Base-by-base conservation (phyloP, 2,329 filamentous ascomycete species). In the Paraphaeosphaeria minitans region DNA sequence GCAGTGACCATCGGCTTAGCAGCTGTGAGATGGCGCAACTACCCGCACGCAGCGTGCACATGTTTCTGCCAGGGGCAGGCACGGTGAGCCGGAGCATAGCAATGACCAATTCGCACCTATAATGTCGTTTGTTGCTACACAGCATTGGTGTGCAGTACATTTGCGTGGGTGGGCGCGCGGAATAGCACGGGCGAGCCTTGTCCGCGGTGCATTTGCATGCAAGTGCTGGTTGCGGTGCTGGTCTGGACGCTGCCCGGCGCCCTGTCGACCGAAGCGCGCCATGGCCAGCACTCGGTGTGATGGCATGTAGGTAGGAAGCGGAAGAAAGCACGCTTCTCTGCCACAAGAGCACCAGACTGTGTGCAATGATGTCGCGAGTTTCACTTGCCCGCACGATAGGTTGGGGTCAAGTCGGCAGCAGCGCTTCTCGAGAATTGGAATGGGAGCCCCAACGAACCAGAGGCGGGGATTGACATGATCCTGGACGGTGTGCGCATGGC, bases 341-440 rank as follows among this genome's bases (percentile, higher is more conserved):
- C 10, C 33, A 3, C 33, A 35, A 10, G 14, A 56, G 58, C 59
- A 50, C 57, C 59, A 60, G 57, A 56, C 61, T 43, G 13, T 46
- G 6, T 14, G 46, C 43, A 63, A 63, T 63, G 57, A 66, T 57
- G 61, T 55, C 57, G 57, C 48, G 43, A 59, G 54, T 51, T 22
- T 53, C 16, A 27, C 42, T 65, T 66, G 68, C 70, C 68, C 71
- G 65, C 72, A 72, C 49, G 51, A 61, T 33, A 60, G 53, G 43
- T 42, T 29, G 58, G 59, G 49, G 59, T 66, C 57, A 61, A 61
- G 61, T 64, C 69, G 71, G 72, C 62, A 71, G 66, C 48, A 66
- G 73, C 72, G 72, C 67, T 69, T 75, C 53, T 56, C 59, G 56
- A 63, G 51, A 61, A 67, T 57, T 63, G 61, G 57, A 9, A 21